phyloP scores from a whole-genome alignment of 345 rosid species.

The Noccaea bulbosa region DNA sequence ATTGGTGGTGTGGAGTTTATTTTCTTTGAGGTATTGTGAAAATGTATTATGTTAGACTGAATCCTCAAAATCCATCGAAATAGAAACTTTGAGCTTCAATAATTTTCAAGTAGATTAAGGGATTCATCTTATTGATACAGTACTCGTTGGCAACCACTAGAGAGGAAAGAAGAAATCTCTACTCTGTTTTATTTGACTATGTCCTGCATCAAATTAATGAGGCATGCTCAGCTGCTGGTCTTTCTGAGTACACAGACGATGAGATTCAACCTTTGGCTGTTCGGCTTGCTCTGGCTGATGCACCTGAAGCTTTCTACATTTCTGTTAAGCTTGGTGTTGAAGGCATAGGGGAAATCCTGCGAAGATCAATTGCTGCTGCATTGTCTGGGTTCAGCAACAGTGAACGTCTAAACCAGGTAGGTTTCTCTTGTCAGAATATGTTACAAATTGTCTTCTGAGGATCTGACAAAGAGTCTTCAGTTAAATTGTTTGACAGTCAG shows the following conservation, averaged over 20 bases:
- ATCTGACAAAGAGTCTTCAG: slow-evolving; percentile 8
- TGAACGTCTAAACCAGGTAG: slow-evolving; percentile 86
- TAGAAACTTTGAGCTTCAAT: slow-evolving; percentile 17
- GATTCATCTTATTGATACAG: slow-evolving; percentile 56
- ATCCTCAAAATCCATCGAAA: slow-evolving; percentile 6
- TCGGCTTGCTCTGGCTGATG: slow-evolving; percentile 83
- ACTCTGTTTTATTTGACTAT: slow-evolving; percentile 84
- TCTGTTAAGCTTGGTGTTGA: slow-evolving; percentile 94
- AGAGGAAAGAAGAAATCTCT: slow-evolving; percentile 89
- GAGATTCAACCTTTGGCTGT: slow-evolving; percentile 86
- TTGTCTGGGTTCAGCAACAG: slow-evolving; percentile 82
- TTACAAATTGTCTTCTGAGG: slow-evolving; percentile 29
- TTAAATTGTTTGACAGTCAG: slow-evolving; percentile 14
- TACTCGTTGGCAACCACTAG: slow-evolving; percentile 83
- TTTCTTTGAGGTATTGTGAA: slow-evolving; percentile 74
- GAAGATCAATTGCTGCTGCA: slow-evolving; percentile 83
- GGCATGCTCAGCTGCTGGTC: slow-evolving; percentile 72
- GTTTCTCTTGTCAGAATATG: slow-evolving; percentile 9
- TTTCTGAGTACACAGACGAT: slow-evolving; percentile 80
- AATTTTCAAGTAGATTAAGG: slow-evolving; percentile 14
- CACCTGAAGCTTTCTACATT: slow-evolving; percentile 94
- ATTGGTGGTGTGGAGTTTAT: slow-evolving; percentile 95
- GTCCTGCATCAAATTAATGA: slow-evolving; percentile 88
- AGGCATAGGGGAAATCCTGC: slow-evolving; percentile 91
- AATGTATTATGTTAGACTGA: slow-evolving; percentile 5